Conservation (phyloP, 768 basidiomycete genomes). For the Boletus subcaerulescens region DNA sequence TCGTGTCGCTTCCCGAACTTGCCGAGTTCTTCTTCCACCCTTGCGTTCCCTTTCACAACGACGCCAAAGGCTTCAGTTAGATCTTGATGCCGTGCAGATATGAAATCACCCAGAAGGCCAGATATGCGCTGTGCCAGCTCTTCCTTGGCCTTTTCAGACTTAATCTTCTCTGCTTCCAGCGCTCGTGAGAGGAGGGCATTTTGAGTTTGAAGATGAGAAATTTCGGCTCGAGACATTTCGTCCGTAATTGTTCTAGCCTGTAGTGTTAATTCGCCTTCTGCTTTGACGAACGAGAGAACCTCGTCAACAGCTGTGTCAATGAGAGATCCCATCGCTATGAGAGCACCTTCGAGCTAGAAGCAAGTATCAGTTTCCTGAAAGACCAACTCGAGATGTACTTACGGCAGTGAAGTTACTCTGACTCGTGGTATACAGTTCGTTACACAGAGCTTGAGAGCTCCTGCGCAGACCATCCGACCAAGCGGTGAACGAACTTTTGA, state of each 20-base stretch:
- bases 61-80: conserved; percentile 55
- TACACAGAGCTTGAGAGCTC: conserved; percentile 47
- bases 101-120: conserved; percentile 66
- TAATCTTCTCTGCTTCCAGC: conserved; percentile 63
- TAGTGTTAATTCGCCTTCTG: conserved; percentile 49
- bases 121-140: conserved; percentile 77
- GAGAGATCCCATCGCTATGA: conserved; percentile 56
- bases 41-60: conserved; percentile 53
- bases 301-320: conserved; percentile 60
- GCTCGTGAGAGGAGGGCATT: conserved; percentile 61
- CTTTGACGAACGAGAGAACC: conserved; percentile 52
- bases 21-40: conserved; percentile 50
- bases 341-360: conserved; percentile 50
- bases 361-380: conserved; percentile 4
- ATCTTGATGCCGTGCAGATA: conserved; percentile 62
- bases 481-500: conserved; percentile 49
- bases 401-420: conserved; percentile 46
- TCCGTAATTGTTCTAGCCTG: conserved; percentile 50
- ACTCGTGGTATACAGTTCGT: conserved; percentile 43
- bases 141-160: conserved; percentile 64
- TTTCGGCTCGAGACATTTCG: conserved; percentile 48
- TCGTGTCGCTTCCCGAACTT: conserved; percentile 50
- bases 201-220: conserved; percentile 62
- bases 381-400: conserved; percentile 14
- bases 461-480: conserved; percentile 56